Percentiles rank a stretch among this genome's conserved stretches.
phyloP scores from a whole-genome alignment of 352 stramenopile species.

The Phytophthora ohioensis region DNA sequence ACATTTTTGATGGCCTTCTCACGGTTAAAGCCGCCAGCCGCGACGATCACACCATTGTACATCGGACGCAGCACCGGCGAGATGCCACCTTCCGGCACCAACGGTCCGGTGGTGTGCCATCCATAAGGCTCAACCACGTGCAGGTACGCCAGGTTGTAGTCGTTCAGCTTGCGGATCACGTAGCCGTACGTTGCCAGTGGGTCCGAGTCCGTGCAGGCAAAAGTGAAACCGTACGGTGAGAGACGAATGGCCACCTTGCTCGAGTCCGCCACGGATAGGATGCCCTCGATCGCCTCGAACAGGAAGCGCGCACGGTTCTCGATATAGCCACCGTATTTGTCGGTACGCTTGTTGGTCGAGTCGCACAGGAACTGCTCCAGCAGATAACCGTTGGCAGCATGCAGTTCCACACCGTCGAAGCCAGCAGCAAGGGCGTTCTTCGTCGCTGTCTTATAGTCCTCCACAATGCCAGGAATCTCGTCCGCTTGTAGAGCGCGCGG shows the following conservation, averaged over 20 bases:
- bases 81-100: slow-evolving; percentile 43
- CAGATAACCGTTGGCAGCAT: slow-evolving; percentile 92
- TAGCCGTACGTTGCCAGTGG: slow-evolving; percentile 35
- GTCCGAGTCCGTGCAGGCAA: slow-evolving; percentile 20
- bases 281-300: slow-evolving; percentile 68
- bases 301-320: slow-evolving; percentile 85
- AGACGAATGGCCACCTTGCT: slow-evolving; percentile 38
- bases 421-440: slow-evolving; percentile 65
- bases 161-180: slow-evolving; percentile 41
- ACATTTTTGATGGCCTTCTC: slow-evolving; percentile 34
- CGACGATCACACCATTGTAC: slow-evolving; percentile 56
- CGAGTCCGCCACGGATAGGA: slow-evolving; percentile 30
- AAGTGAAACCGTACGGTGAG: slow-evolving; percentile 34
- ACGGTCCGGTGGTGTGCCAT: slow-evolving; percentile 24
- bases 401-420: slow-evolving; percentile 53
- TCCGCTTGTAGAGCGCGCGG: slow-evolving; percentile 66
- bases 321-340: slow-evolving; percentile 82
- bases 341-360: slow-evolving; percentile 74
- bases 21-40: slow-evolving; percentile 42
- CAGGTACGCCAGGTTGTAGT: slow-evolving; percentile 47
- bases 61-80: slow-evolving; percentile 43
- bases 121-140: slow-evolving; percentile 50
- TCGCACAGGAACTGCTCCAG: slow-evolving; percentile 91
- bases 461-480: slow-evolving; percentile 74
- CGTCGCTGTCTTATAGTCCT: slow-evolving; percentile 75